Conservation (phyloP, 2,329 filamentous ascomycete species). For the Macrophomina pseudophaseolina region DNA sequence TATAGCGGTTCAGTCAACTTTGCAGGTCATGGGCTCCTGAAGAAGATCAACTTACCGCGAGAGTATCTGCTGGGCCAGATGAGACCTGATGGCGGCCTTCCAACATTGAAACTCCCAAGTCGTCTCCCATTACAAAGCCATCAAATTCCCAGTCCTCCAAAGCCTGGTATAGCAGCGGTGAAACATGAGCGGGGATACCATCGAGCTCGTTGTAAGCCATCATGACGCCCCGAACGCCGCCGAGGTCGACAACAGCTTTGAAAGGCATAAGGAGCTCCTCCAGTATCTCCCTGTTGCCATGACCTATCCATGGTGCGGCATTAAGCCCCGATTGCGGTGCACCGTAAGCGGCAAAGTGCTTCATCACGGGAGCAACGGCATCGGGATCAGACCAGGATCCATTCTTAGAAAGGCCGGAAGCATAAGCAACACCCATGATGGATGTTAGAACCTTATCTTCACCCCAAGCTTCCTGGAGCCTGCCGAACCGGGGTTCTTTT, state of each 20-base stretch:
- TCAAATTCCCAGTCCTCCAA: slow-evolving; percentile 49
- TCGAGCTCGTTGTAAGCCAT: slow-evolving; percentile 54
- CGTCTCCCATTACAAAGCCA: slow-evolving; percentile 51
- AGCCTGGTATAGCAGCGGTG: slow-evolving; percentile 47
- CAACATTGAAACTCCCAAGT: slow-evolving; percentile 35
- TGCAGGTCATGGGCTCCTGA: neutral
- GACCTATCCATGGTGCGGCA: slow-evolving; percentile 51
- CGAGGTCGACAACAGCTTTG: slow-evolving; percentile 50
- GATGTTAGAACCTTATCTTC: slow-evolving; percentile 53
- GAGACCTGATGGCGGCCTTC: slow-evolving; percentile 46
- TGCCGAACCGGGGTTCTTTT: slow-evolving; percentile 52
- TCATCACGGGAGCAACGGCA: slow-evolving; percentile 52
- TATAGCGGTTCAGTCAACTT: slow-evolving; percentile 10
- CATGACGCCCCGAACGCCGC: slow-evolving; percentile 51
- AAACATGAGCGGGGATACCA: slow-evolving; percentile 47
- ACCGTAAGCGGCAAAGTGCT: slow-evolving; percentile 55
- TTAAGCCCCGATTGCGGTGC: slow-evolving; percentile 51
- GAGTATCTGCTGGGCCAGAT: slow-evolving; percentile 45
- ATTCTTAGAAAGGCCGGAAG: slow-evolving; percentile 52
- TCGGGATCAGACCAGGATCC: slow-evolving; percentile 49
- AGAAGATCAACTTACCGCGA: slow-evolving; percentile 28
- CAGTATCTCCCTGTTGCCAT: slow-evolving; percentile 50
- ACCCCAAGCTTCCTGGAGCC: slow-evolving; percentile 54
- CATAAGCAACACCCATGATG: slow-evolving; percentile 53
- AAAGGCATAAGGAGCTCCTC: slow-evolving; percentile 52